Conservation (phyloP, 1,284 basidiomycete genomes). For the Ceratobasidium sp. region DNA sequence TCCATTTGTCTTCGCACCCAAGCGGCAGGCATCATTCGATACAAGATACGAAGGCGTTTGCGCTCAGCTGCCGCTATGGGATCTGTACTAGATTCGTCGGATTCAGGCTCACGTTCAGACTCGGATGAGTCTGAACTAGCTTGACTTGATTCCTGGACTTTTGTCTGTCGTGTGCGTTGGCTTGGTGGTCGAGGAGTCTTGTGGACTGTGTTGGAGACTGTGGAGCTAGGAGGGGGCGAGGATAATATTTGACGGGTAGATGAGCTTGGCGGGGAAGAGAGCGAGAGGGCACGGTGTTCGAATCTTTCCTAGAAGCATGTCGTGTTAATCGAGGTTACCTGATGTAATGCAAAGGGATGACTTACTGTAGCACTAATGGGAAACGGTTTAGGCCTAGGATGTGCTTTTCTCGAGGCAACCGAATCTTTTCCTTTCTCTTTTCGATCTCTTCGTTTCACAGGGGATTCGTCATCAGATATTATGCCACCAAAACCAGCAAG, state of each 20-base stretch:
- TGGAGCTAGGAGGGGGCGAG: conserved; percentile 8
- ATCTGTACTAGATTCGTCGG: conserved; percentile 20
- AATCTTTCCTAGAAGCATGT: background rate
- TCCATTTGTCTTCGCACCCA: conserved; percentile 37
- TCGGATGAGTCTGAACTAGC: conserved; percentile 1
- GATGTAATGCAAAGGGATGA: background rate
- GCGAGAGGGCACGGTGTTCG: background rate
- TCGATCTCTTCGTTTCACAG: conserved; percentile 1
- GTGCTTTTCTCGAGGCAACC: background rate
- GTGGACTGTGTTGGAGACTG: background rate
- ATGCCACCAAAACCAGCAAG: conserved; percentile 39
- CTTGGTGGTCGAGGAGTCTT: background rate
- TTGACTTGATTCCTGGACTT: background rate
- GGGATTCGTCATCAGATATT: conserved; percentile 38
- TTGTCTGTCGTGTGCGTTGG: background rate
- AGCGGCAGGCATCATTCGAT: conserved; percentile 42
- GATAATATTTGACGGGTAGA: background rate
- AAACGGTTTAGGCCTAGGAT: conserved; percentile 26
- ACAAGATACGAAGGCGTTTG: conserved; percentile 34
- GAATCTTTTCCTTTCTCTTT: conserved; percentile 2
- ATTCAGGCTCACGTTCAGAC: background rate
- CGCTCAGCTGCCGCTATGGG: conserved; percentile 24
- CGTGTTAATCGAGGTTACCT: background rate
- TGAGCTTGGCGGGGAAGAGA: background rate
- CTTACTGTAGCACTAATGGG: conserved; percentile 20